Base-by-base conservation (phyloP, 345 rosid genomes). In the Murraya koenigii region DNA sequence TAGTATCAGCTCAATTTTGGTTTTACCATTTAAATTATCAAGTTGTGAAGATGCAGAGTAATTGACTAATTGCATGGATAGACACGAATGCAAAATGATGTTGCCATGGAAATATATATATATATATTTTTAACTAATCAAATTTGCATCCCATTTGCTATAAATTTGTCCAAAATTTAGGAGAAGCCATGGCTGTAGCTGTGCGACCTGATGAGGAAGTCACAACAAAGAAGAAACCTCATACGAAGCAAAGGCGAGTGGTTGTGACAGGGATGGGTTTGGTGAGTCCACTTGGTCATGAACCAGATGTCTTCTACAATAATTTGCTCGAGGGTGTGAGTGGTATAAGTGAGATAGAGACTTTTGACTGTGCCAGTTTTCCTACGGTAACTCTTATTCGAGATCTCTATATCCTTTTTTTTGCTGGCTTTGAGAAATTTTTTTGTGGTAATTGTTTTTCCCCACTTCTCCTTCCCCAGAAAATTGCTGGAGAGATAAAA, bases 191-290 rank as follows among this genome's bases (percentile, higher is more conserved):
- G 93, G 90, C 94, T 14, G 84, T 90, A 74, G 90, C 91, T 0
- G 84, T 88, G 82, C 92, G 88, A 83, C 90, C 90, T 77, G 81
- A 88, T 33, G 83, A 82, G 79, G 93, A 89, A 75, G 84, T 81
- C n/a, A 68, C 65, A 32, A 81, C 82, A 60, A 86, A 87, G 82
- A 89, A 88, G 83, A 95, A 88, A 79, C 94, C 95, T 3, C 78
- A 78, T 38, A 85, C 39, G 25, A 89, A 87, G 89, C 92, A 93
- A 71, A 91, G 96, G 58, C 86, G 92, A 26, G 99, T 95, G 58
- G 99, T 95, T 66, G 97, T 95, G 79, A 95, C 99, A 25, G 99
- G 99, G 65, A 90, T 93, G 99, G 97, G 99, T 55, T 88, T 93
- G 66, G 94, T 84, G 71, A 82, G 96, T n/a, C 87, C 98, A 19